Base-by-base conservation (phyloP, 176 grass and related monocot species). In the Paspalum notatum region DNA sequence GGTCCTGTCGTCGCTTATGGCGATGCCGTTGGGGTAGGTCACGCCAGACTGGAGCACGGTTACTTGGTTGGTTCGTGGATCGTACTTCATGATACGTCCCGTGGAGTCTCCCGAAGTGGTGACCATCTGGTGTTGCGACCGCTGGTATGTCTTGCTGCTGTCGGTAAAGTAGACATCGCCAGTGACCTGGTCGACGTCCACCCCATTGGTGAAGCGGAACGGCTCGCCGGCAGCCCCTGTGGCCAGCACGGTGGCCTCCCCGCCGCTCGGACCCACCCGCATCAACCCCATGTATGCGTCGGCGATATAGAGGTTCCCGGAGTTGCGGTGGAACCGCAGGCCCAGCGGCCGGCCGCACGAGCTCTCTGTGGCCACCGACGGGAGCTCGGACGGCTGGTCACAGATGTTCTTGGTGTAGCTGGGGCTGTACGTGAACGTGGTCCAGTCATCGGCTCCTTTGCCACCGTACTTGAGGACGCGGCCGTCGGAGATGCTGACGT, bases 241-340 rank as follows among this genome's bases (percentile, higher is more conserved):
- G 12, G 67, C 57, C 14, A 86, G 49, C 18, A 69, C 18, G 3
- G 12, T 39, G 7, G 69, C 84, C 17, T 63, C 24, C 4, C 84
- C 84, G n/a, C 84, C 84, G 38, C 55, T 14, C 17, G 76, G 76
- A 7, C 84, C 84, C 12, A 80, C 84, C 13, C 60, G 39, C 53
- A 86, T 75, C 17, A 86, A 42, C 2, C 84, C 84, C 25, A 71
- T 66, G 14, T 72, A 86, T 0, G 84, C 84, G 27, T 86, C 84
- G 11, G 75, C 84, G 25, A 86, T 74, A 17, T 86, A 86, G 24
- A 86, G 66, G 49, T 80, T 44, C 24, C 84, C 76, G 22, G 66
- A 72, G 16, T 26, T 27, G 7, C 27, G 18, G 26, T 86, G 40
- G n/a, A 86, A 80, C 51, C 64, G 45, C 20, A 86, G 25, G 43